Conservation (phyloP, 2,329 filamentous ascomycete genomes). For the Coniochaeta hoffmannii region DNA sequence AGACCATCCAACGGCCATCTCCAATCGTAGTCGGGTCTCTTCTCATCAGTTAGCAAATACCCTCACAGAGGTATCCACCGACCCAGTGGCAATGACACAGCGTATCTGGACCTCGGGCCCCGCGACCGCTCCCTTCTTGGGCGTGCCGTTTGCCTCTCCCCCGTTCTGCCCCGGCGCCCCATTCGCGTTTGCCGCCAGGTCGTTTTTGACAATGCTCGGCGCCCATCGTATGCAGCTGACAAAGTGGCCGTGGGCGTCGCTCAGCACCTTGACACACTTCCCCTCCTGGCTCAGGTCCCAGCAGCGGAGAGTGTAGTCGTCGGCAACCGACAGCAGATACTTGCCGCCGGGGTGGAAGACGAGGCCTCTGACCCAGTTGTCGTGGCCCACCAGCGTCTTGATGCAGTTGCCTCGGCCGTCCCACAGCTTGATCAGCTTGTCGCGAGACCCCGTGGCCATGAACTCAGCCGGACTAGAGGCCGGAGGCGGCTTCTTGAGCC, state of each 20-base stretch:
- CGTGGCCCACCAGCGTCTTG: slow-evolving; percentile 78
- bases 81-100: background rate
- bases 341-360: slow-evolving; percentile 90
- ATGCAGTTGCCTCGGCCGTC: slow-evolving; percentile 77
- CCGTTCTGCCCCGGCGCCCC: slow-evolving; percentile 11
- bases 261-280: slow-evolving; percentile 77
- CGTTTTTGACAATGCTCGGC: slow-evolving; percentile 62
- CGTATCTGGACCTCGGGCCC: background rate
- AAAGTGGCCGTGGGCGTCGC: slow-evolving; percentile 75
- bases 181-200: slow-evolving; percentile 24
- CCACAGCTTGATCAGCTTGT: slow-evolving; percentile 89
- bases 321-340: slow-evolving; percentile 76
- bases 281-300: slow-evolving; percentile 91
- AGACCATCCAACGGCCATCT: background rate
- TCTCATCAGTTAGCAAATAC: background rate
- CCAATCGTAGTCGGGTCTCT: background rate
- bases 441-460: slow-evolving; percentile 79
- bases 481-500: slow-evolving; percentile 74
- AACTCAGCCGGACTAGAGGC: slow-evolving; percentile 73
- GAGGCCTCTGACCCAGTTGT: slow-evolving; percentile 86
- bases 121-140: background rate
- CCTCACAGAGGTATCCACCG: background rate
- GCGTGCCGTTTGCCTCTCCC: background rate
- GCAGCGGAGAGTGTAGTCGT: slow-evolving; percentile 88
- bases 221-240: slow-evolving; percentile 85